Evolutionary conservation across 805 yeast species (phyloP).

Genomic region (Isabelozyma pseudorhagii): DNA sequence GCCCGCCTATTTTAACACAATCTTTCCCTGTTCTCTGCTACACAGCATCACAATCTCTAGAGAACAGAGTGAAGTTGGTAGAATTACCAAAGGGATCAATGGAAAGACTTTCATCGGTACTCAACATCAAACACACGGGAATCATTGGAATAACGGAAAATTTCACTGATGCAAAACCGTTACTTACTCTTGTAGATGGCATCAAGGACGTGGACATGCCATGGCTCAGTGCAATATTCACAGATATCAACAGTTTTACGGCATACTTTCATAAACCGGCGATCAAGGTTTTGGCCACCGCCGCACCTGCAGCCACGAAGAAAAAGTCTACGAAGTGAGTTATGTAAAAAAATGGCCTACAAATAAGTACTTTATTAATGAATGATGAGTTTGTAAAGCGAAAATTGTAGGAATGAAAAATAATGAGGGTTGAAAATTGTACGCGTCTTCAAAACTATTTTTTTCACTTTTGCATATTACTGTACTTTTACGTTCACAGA

Average conservation of each 20-base stretch:
- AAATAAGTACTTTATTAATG: not conserved
- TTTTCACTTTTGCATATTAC: not conserved
- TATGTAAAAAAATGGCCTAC: no score
- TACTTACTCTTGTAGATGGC: constrained; percentile 22
- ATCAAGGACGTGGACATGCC: constrained; percentile 41
- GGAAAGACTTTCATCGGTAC: constrained; percentile 24
- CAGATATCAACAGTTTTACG: constrained; percentile 2
- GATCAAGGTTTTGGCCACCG: constrained; percentile 42
- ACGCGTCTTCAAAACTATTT: not conserved
- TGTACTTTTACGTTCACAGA: not conserved
- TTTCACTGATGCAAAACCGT: constrained; percentile 21
- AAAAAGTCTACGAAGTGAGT: constrained; percentile 16
- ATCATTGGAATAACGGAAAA: constrained; percentile 33
- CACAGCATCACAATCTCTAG: constrained; percentile 34
- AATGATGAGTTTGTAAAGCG: constrained; percentile 5
- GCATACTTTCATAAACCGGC: constrained; percentile 27
- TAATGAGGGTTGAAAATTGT: not conserved
- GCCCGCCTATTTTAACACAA: constrained; percentile 48
- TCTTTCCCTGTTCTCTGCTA: constrained; percentile 57
- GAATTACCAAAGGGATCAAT: constrained; percentile 53
- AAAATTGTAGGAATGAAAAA: constrained; percentile 1
- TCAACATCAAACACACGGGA: constrained; percentile 25
- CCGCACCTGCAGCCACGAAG: constrained; percentile 38
- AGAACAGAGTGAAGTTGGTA: constrained; percentile 48
- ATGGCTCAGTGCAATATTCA: constrained; percentile 39